Evolutionary conservation across 2,329 filamentous ascomycete genomes (phyloP), one percentile per base, ranked within the genome.

Genomic region (Harringtonia aguacate): DNA sequence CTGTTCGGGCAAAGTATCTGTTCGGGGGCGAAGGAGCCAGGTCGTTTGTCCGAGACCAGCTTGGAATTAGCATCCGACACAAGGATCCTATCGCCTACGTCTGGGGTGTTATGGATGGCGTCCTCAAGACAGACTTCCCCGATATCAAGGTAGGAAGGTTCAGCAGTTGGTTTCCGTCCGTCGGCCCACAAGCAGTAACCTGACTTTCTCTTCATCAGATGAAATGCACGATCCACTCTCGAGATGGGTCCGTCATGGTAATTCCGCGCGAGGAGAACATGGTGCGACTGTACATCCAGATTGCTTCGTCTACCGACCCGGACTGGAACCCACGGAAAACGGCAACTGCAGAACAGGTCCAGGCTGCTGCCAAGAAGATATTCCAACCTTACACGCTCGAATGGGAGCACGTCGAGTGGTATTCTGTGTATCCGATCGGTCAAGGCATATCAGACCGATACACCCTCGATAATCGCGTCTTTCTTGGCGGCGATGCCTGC

Each of bases 81-180:
- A 79, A 81, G 48, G 81, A 86, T 54, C 80, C 80, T 15, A 80
- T 81, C 44, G 71, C 80, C 37, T 70, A 84, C 56, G 78, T 86
- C 22, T 87, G 83, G 82, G 81, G 81, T 36, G 83, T 86, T 17
- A 83, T 86, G 66, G 83, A 87, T 54, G 73, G 82, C 29, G 79
- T 86, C 3, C 77, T 84, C 20, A 69, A 76, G 55, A 86, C 82
- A 0, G 72, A 86, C 54, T 87, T 87, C 51, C 83, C 84, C 0
- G 84, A 90, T 56, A 85, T 88, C 54, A 81, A 85, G 67, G 77
- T 48, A 20, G 4, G 42, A 17, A 2, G 4, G 3, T 9, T 20
- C 12, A n/a, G 3, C 17, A 8, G 4, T 36, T 20, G 13, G 13
- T 4, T 24, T 20, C 4, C 20, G 8, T 28, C 4, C 35, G 8